phyloP scores from a whole-genome alignment of 345 rosid genomes.

The Diplotaxis tenuifolia region DNA sequence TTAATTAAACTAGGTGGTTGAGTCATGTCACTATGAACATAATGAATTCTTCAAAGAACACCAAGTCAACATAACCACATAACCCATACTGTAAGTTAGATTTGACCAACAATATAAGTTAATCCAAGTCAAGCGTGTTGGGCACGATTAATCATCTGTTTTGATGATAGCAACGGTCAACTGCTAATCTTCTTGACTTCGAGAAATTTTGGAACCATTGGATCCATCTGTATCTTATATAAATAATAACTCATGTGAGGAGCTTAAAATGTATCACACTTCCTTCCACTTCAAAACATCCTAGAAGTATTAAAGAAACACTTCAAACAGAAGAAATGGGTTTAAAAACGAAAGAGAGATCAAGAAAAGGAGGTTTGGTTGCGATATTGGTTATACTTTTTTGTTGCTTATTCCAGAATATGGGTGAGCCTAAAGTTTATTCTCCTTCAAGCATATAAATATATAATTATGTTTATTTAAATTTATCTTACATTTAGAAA shows the following conservation, averaged over 20 bases:
- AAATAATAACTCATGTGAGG: slow-evolving; percentile 6
- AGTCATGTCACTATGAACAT: neutral
- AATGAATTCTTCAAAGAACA: slow-evolving; percentile 1
- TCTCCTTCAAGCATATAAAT: neutral
- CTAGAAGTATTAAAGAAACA: neutral
- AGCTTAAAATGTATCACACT: neutral
- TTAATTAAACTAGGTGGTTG: neutral
- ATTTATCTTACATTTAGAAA: neutral
- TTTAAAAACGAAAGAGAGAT: slow-evolving; percentile 20
- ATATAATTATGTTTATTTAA: neutral
- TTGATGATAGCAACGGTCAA: slow-evolving; percentile 16
- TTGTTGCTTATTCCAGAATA: slow-evolving; percentile 23
- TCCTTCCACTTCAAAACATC: neutral
- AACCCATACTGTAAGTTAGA: slow-evolving; percentile 25
- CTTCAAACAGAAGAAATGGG: neutral
- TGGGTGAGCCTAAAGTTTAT: slow-evolving; percentile 17
- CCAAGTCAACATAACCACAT: slow-evolving; percentile 25
- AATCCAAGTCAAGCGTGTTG: slow-evolving; percentile 20
- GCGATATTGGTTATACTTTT: slow-evolving; percentile 13
- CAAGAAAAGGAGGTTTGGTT: slow-evolving; percentile 20
- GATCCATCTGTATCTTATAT: slow-evolving; percentile 14
- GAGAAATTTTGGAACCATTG: neutral
- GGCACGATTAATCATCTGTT: neutral
- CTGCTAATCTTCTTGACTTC: neutral
- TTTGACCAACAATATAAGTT: neutral